phyloP scores from a whole-genome alignment of 2,329 filamentous ascomycete genomes.

The Biscogniauxia marginata region DNA sequence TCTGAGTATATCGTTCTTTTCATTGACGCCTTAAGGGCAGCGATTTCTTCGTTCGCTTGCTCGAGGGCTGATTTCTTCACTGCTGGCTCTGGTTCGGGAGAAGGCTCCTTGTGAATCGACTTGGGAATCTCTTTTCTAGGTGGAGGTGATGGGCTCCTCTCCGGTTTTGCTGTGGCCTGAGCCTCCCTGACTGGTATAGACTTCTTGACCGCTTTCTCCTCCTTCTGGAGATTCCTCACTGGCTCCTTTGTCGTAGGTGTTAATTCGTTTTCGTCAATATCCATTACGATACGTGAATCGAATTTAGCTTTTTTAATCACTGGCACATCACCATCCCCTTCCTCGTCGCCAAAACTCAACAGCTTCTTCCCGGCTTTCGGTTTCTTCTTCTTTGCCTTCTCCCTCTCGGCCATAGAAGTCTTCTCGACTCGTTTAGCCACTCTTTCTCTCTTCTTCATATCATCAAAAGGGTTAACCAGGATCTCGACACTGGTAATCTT shows the following conservation, averaged over 20 bases:
- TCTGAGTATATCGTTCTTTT: constrained; percentile 58
- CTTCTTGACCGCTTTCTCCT: constrained; percentile 27
- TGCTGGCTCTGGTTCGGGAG: constrained; percentile 35
- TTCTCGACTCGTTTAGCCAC: constrained; percentile 51
- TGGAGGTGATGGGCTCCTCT: constrained; percentile 16
- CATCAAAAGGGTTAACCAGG: constrained; percentile 77
- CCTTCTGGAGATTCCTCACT: constrained; percentile 32
- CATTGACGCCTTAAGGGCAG: constrained; percentile 78
- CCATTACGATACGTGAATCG: constrained; percentile 71
- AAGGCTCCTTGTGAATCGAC: constrained; percentile 29
- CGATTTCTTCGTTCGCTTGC: constrained; percentile 75
- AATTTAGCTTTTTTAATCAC: constrained; percentile 75
- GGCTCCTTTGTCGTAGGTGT: constrained; percentile 25
- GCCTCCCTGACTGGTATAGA: constrained; percentile 30
- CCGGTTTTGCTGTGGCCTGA: constrained; percentile 17
- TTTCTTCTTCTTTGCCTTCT: constrained; percentile 59
- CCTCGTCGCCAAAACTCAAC: constrained; percentile 74
- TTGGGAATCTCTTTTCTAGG: constrained; percentile 25
- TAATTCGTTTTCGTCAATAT: constrained; percentile 44
- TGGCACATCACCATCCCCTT: constrained; percentile 58
- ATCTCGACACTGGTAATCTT: constrained; percentile 75
- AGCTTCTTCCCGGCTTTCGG: constrained; percentile 73
- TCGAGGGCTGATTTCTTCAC: constrained; percentile 56
- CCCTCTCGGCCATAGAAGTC: constrained; percentile 43
- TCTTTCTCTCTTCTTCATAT: constrained; percentile 70